Evolutionary conservation across 176 grass and related monocot species (phyloP), one percentile per base, ranked within the genome.

Genomic region (Aegilops tauschii): DNA sequence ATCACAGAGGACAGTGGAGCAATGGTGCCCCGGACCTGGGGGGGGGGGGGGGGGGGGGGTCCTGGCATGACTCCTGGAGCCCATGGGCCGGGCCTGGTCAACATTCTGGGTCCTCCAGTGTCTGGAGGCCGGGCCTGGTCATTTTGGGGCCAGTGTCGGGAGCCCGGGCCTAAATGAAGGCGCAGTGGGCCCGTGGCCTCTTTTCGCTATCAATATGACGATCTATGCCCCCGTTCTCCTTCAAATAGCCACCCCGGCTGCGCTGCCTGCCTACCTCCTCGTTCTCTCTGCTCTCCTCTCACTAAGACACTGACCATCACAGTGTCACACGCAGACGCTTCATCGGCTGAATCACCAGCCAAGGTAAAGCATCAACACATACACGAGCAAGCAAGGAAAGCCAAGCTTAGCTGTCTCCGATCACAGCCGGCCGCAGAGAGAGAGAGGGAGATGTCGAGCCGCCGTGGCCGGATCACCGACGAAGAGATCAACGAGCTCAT

Each of bases 401-500:
- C 3, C 25, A 69, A 42, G 47, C 23, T 27, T 63, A 29, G 58
- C 67, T n/a, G 14, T 14, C 17, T 49, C 61, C 37, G 25, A 37
- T 21, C 67, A 67, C 47, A 59, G 68, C 87, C 45, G 12, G 44
- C 44, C 44, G 44, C 44, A 47, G 12, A 47, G 45, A 44, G 42
- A 31, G 30, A 16, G 45, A 37, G 58, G 56, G 75, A 80, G 68
- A 93, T 88, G 95, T 95, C 95, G 63, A 87, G 71, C 77, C 71
- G 93, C 44, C 90, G 89, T 21, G 89, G 89, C 40, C 87, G 91
- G 78, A 95, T 98, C 86, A 92, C 90, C 73, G 95, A 98, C 71
- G 95, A 92, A 27, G 95, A 98, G 95, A 98, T 98, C 83, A 95
- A 87, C 79, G 95, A 98, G 88, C 93, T 98, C 89, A 89, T 98